Conservation (phyloP, 176 grass and related monocot genomes). For the Phragmites australis region DNA sequence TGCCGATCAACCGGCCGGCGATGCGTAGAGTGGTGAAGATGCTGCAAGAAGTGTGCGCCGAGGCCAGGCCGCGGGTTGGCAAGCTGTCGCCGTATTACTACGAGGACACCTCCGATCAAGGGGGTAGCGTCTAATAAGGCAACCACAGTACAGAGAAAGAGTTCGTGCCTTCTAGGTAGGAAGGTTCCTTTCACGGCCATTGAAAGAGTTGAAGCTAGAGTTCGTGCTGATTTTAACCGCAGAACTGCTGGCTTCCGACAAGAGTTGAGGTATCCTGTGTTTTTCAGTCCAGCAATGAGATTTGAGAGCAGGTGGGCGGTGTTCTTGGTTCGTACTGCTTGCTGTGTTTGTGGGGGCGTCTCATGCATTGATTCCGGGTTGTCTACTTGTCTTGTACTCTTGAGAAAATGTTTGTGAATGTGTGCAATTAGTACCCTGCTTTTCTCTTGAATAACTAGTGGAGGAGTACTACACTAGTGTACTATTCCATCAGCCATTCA, state of each 20-base stretch:
- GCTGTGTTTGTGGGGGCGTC: conserved; percentile 1
- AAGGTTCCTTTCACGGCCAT: too few species aligned
- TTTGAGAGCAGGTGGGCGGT: conserved; percentile 7
- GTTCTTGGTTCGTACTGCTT: conserved; percentile 16
- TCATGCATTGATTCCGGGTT: conserved; percentile 29
- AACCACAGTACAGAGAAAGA: too few species aligned
- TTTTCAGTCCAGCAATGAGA: conserved; percentile 20
- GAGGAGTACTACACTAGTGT: not conserved
- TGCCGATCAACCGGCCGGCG: conserved; percentile 77
- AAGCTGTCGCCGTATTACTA: conserved; percentile 74
- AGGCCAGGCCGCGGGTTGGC: conserved; percentile 46
- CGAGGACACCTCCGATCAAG: conserved; percentile 52
- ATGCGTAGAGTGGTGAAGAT: conserved; percentile 93
- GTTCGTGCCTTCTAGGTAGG: too few species aligned
- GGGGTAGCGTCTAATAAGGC: conserved; percentile 41
- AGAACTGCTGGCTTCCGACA: too few species aligned
- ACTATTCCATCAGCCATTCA: not conserved
- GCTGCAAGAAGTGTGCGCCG: conserved; percentile 61
- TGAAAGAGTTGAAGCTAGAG: too few species aligned
- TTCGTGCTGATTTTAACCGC: too few species aligned
- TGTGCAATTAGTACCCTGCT: conserved; percentile 21
- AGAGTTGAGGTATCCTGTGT: not conserved
- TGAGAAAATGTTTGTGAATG: not conserved
- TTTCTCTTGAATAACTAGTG: not conserved
- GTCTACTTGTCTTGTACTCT: not conserved